Conservation (phyloP, 805 yeast genomes). For the Saccharomycopsis lassenensis region DNA sequence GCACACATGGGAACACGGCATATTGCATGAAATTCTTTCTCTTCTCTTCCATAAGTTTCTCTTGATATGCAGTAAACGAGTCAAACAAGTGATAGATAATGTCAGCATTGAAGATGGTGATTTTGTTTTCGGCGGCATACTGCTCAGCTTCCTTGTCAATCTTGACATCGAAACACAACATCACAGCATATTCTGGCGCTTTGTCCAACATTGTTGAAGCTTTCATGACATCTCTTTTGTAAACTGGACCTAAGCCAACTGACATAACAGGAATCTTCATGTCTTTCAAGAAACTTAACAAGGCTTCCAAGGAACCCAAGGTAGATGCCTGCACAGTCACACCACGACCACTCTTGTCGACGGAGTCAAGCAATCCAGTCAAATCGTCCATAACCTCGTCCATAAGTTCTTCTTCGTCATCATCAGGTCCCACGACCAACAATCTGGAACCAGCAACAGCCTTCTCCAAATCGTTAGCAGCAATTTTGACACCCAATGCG, state of each 20-base stretch:
- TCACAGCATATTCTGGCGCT: conserved; percentile 92
- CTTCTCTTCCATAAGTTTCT: conserved; percentile 76
- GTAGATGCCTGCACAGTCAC: conserved; percentile 98
- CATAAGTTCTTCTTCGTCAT: conserved; percentile 94
- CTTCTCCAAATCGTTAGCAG: conserved; percentile 94
- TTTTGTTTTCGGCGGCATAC: conserved; percentile 87
- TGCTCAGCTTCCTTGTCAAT: conserved; percentile 98
- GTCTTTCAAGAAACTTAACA: conserved; percentile 91
- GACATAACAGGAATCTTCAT: conserved; percentile 99
- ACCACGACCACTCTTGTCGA: conserved; percentile 92
- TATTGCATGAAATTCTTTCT: conserved; percentile 78
- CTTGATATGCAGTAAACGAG: conserved; percentile 86
- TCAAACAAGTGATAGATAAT: conserved; percentile 95
- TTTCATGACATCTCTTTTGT: conserved; percentile 95
- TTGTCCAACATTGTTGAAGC: conserved; percentile 94
- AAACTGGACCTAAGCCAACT: conserved; percentile 96
- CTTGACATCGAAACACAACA: conserved; percentile 97
- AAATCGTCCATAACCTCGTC: conserved; percentile 98
- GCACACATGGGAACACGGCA: conserved; percentile 92
- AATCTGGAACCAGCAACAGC: conserved; percentile 98
- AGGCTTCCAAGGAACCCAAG: conserved; percentile 94
- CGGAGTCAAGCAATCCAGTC: conserved; percentile 88
- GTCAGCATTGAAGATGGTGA: conserved; percentile 90
- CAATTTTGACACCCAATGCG: conserved; percentile 94
- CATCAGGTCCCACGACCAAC: conserved; percentile 91